A percentile compares a stretch with the other conserved stretches of the same genome.
Evolutionary conservation across 352 stramenopile genomes (phyloP).

Genomic region (Phytophthora fragariaefolia): DNA sequence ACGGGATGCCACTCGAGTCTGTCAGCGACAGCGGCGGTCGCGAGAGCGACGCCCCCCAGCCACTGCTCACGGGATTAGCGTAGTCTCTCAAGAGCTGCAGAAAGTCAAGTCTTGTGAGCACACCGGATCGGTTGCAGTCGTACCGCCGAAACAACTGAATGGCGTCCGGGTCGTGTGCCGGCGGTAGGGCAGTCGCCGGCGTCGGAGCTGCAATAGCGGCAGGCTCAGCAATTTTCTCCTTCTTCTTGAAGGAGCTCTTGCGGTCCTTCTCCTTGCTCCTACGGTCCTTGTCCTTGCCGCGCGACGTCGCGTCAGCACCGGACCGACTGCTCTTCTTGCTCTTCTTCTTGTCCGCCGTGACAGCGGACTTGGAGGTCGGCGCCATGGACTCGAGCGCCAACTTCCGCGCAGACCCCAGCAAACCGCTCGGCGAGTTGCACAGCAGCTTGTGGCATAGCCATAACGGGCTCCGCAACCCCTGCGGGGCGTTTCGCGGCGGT

Average conservation of each 20-base stretch:
- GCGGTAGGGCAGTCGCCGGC: background rate
- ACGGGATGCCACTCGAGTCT: conserved; percentile 64
- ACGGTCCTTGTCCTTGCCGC: conserved; percentile 35
- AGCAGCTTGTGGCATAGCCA: background rate
- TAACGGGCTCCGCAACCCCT: no score
- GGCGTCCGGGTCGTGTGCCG: conserved; percentile 58
- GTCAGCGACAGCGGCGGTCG: conserved; percentile 66
- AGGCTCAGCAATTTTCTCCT: conserved; percentile 6
- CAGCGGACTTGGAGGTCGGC: conserved; percentile 18
- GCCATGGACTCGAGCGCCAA: conserved; percentile 9
- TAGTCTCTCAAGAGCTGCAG: conserved; percentile 79
- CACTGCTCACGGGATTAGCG: conserved; percentile 29
- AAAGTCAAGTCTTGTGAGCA: conserved; percentile 70
- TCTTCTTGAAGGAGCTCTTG: conserved; percentile 22
- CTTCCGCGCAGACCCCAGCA: background rate
- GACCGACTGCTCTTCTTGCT: conserved; percentile 34
- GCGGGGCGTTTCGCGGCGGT: conserved; percentile 1
- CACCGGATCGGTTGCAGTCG: conserved; percentile 57
- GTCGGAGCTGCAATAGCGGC: background rate
- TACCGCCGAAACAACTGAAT: conserved; percentile 87
- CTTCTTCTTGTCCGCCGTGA: conserved; percentile 32
- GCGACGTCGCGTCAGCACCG: conserved; percentile 11
- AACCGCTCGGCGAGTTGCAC: background rate
- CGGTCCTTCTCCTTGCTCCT: conserved; percentile 52
- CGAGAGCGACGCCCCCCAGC: conserved; percentile 7